A percentile compares a stretch with the other conserved stretches of the same genome.
These are phyloP conservation scores for Paramyrothecium sp. DNA, from an alignment of 2,329 filamentous ascomycete species.

Conservation along the genomic window DNA sequence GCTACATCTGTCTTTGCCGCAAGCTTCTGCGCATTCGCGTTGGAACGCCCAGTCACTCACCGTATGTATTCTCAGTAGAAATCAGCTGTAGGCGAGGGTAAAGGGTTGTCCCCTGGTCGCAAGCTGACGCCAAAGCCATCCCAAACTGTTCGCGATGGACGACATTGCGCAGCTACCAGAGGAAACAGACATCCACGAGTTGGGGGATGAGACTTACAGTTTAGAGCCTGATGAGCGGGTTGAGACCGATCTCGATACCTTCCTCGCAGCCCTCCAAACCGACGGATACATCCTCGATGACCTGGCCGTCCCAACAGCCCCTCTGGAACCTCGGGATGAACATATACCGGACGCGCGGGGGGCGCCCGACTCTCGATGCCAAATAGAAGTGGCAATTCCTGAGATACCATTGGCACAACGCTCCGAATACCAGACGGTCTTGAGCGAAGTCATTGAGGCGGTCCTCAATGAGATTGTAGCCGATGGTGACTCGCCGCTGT, in stretches of 20 bases:
- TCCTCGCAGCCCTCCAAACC: conserved; percentile 2
- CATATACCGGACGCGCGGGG: too few species aligned
- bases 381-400: conserved; percentile 30
- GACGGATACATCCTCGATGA: background rate
- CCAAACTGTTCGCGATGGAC: too few species aligned
- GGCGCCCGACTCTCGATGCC: background rate
- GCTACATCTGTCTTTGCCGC: too few species aligned
- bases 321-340: background rate
- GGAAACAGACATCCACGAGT: too few species aligned
- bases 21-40: too few species aligned
- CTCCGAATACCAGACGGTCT: conserved; percentile 25
- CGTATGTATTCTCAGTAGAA: too few species aligned
- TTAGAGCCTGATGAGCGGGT: background rate
- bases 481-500: conserved; percentile 22
- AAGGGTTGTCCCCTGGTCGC: too few species aligned
- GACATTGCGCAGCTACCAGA: too few species aligned
- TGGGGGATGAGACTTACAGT: too few species aligned
- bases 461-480: conserved; percentile 28
- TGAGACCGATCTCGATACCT: background rate
- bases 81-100: too few species aligned
- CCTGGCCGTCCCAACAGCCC: background rate
- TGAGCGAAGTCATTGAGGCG: conserved; percentile 35
- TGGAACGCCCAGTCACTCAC: too few species aligned
- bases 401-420: conserved; percentile 20
- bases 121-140: too few species aligned